Evolutionary conservation across 306 rosid species (phyloP).

Genomic region (Vigna radiata): DNA sequence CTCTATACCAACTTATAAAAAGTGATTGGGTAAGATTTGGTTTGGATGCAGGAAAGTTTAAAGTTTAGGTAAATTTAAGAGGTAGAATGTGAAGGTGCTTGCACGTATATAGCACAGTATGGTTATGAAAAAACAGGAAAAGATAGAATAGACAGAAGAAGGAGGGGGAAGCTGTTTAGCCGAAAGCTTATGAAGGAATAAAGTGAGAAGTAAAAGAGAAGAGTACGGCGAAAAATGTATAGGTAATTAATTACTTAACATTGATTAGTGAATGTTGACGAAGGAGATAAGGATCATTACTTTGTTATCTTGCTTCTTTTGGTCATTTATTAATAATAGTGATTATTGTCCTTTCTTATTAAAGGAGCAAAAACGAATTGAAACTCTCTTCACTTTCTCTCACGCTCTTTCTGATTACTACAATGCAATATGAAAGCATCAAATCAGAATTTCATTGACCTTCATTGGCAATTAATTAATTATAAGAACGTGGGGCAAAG

Average conservation of each 20-base stretch:
- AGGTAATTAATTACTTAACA: background rate
- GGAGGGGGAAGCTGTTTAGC: constrained; percentile 39
- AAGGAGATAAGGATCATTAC: background rate
- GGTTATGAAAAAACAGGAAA: constrained; percentile 12
- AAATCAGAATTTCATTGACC: constrained; percentile 24
- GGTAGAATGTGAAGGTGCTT: constrained; percentile 30
- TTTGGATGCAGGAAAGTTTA: constrained; percentile 23
- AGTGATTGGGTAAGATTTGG: constrained; percentile 3
- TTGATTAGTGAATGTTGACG: background rate
- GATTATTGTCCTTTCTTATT: constrained; percentile 31
- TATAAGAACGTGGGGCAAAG: background rate
- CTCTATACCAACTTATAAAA: background rate
- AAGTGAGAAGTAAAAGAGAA: constrained; percentile 21
- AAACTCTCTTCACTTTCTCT: constrained; percentile 28
- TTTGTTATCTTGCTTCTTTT: constrained; percentile 21
- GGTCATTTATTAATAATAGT: background rate
- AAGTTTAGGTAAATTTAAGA: constrained; percentile 1
- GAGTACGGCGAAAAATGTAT: constrained; percentile 6
- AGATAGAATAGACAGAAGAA: constrained; percentile 25
- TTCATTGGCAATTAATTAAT: background rate
- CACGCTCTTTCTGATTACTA: constrained; percentile 3
- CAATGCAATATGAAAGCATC: constrained; percentile 31
- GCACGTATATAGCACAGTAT: background rate
- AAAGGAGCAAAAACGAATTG: constrained; percentile 27
- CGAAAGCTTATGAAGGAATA: constrained; percentile 47